A percentile compares a stretch with the other conserved stretches of the same genome.
Conservation (phyloP, 352 stramenopile genomes). For the Globisporangium splendens region DNA sequence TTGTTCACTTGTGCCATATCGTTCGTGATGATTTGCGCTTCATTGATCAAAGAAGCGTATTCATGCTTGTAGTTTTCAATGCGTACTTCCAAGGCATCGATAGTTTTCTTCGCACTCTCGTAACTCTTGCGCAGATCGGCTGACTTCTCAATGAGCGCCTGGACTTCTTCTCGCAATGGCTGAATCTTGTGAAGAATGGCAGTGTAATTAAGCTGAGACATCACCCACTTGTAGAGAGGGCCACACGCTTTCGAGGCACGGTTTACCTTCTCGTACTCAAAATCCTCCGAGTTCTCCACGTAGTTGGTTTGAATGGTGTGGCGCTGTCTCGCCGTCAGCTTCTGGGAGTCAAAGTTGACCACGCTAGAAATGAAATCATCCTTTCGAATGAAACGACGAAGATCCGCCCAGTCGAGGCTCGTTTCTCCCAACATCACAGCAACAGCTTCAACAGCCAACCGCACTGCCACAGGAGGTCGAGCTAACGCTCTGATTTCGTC, state of each 20-base stretch:
- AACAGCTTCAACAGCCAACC: slow-evolving; percentile 96
- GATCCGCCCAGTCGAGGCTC: slow-evolving; percentile 95
- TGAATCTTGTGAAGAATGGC: slow-evolving; percentile 98
- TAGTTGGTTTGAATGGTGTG: slow-evolving; percentile 96
- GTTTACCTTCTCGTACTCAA: slow-evolving; percentile 91
- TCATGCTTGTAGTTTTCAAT: slow-evolving; percentile 99
- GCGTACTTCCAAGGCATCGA: slow-evolving; percentile 92
- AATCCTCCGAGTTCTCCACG: slow-evolving; percentile 89
- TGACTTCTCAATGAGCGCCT: slow-evolving; percentile 94
- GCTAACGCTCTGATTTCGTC: slow-evolving; percentile 98
- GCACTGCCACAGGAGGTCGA: slow-evolving; percentile 94
- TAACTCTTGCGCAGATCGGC: slow-evolving; percentile 91
- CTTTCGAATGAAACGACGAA: slow-evolving; percentile 96
- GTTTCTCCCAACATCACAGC: slow-evolving; percentile 98
- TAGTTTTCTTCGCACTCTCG: slow-evolving; percentile 89
- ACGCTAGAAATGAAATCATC: slow-evolving; percentile 99
- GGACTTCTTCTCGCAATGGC: slow-evolving; percentile 98
- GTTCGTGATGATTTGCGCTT: slow-evolving; percentile 97
- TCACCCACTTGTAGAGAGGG: slow-evolving; percentile 98
- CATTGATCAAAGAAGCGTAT: slow-evolving; percentile 97
- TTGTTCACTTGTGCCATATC: slow-evolving; percentile 97
- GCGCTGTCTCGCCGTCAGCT: slow-evolving; percentile 92
- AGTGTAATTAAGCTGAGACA: slow-evolving; percentile 98
- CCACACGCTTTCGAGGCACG: slow-evolving; percentile 96
- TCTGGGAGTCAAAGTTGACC: slow-evolving; percentile 98